phyloP scores from a whole-genome alignment of 345 rosid species.

The Nasturtium officinale region DNA sequence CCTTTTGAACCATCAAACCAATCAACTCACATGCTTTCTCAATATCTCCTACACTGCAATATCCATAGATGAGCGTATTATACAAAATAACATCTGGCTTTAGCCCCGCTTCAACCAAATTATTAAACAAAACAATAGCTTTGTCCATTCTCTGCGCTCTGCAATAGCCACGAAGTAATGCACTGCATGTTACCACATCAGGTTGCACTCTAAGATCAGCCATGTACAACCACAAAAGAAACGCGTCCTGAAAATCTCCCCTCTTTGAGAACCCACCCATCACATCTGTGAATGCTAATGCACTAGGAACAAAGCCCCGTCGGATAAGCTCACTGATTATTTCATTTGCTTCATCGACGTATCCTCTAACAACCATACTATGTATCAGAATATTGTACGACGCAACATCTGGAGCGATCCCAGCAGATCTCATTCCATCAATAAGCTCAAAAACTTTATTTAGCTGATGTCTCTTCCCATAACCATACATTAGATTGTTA shows the following conservation, averaged over 20 bases:
- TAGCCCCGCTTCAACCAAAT: slow-evolving; percentile 52
- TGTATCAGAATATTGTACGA: slow-evolving; percentile 55
- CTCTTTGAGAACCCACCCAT: slow-evolving; percentile 52
- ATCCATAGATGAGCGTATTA: slow-evolving; percentile 57
- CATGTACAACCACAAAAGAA: slow-evolving; percentile 56
- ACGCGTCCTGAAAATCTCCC: slow-evolving; percentile 55
- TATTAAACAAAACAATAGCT: slow-evolving; percentile 48
- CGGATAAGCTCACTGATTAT: slow-evolving; percentile 51
- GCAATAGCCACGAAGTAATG: slow-evolving; percentile 56
- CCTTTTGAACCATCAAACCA: slow-evolving; percentile 48
- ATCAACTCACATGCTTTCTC: slow-evolving; percentile 52
- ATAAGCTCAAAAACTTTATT: slow-evolving; percentile 53
- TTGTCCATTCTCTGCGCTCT: slow-evolving; percentile 48
- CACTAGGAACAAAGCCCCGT: slow-evolving; percentile 49
- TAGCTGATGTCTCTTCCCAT: slow-evolving; percentile 51
- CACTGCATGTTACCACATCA: slow-evolving; percentile 57
- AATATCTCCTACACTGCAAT: slow-evolving; percentile 46
- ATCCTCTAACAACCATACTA: slow-evolving; percentile 52
- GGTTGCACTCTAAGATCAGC: slow-evolving; percentile 49
- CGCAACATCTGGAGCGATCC: slow-evolving; percentile 52
- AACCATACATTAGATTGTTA: slow-evolving; percentile 52
- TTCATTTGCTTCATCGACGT: slow-evolving; percentile 48
- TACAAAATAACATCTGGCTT: slow-evolving; percentile 53
- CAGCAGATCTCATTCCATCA: slow-evolving; percentile 50
- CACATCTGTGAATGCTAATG: slow-evolving; percentile 53